Base-by-base conservation (phyloP, 495 filamentous ascomycete genomes). In the Penicillium malachiteum region DNA sequence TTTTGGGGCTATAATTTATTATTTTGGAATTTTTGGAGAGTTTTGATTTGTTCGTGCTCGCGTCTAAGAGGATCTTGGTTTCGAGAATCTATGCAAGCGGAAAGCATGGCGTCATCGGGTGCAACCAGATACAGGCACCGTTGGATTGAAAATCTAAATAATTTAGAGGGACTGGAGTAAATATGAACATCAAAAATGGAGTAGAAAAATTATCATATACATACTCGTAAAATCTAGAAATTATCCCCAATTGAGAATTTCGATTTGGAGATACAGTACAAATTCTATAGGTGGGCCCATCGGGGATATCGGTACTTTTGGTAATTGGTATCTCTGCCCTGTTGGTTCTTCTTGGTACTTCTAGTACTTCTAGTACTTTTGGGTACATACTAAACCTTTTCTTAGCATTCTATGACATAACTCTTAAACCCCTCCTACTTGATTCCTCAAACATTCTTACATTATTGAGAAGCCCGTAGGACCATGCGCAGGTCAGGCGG, bases 401-500 rank as follows among this genome's bases (percentile, higher is more conserved):
- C 21, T 4, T 26, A 46, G 18, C 33, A 46, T 38, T 45, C 41
- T 45, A 54, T 54, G 51, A 54, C 39, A 54, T 54, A 39, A 16
- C 21, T 8, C 9, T 16, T 17, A 39, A n/a, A 48, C 55, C 60
- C 59, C 57, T 43, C 52, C 53, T 53, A 46, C 44, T 48, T 54
- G 53, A 56, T 62, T 32, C 18, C 8, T 44, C 42, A 30, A 26
- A 26, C 21, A 26, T 26, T 26, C 48, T 37, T 10, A 5, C 33
- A 47, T 48, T 48, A 17, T 17, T 37, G 26, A 48, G 18, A 21
- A 17, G 16, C 43, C 43, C 6, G 31, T 46, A 54, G 48, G 44
- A 46, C 45, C 56, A 58, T 55, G 60, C 50, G 41, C 47, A 47
- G 54, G 63, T 65, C 63, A 65, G 53, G 54, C 26, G 61, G 48